These are phyloP conservation scores for Neohortaea acidophila DNA, from an alignment of 495 filamentous ascomycete species.

Conservation along the genomic window DNA sequence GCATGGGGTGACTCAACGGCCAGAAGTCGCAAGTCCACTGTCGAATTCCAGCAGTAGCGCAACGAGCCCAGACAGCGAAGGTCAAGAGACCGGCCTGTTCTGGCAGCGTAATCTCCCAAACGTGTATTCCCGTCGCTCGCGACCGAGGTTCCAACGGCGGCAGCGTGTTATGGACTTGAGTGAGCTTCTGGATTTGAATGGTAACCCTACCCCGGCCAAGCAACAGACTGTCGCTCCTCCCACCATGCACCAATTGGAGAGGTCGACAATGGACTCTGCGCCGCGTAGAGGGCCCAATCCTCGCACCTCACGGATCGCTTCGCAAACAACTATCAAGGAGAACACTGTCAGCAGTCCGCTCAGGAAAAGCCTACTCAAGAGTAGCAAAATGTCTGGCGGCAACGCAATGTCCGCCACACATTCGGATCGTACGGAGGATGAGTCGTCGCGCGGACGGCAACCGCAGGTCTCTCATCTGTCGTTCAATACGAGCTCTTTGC, in stretches of 20 bases:
- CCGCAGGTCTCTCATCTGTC: neutral
- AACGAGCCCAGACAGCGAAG: conserved; percentile 18
- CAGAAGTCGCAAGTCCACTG: neutral
- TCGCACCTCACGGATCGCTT: neutral
- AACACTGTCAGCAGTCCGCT: conserved; percentile 9
- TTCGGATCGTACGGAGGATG: neutral
- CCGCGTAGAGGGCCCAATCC: too few species aligned
- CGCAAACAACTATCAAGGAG: neutral
- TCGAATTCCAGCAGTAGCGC: conserved; percentile 3
- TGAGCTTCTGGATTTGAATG: conserved; percentile 8
- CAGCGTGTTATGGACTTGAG: conserved; percentile 10
- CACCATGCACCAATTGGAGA: neutral
- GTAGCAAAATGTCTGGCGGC: conserved; percentile 7
- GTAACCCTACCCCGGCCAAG: neutral
- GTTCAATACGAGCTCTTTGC: neutral
- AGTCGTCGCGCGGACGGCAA: neutral
- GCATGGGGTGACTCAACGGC: conserved; percentile 1
- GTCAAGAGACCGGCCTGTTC: conserved; percentile 24
- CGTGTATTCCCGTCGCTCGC: conserved; percentile 8
- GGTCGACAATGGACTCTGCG: neutral
- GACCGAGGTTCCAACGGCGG: neutral
- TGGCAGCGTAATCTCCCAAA: conserved; percentile 23
- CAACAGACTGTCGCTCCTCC: neutral
- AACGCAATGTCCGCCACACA: neutral
- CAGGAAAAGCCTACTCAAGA: conserved; percentile 12